phyloP scores from a whole-genome alignment of 2,329 filamentous ascomycete genomes.

The Akanthomyces lecanii region DNA sequence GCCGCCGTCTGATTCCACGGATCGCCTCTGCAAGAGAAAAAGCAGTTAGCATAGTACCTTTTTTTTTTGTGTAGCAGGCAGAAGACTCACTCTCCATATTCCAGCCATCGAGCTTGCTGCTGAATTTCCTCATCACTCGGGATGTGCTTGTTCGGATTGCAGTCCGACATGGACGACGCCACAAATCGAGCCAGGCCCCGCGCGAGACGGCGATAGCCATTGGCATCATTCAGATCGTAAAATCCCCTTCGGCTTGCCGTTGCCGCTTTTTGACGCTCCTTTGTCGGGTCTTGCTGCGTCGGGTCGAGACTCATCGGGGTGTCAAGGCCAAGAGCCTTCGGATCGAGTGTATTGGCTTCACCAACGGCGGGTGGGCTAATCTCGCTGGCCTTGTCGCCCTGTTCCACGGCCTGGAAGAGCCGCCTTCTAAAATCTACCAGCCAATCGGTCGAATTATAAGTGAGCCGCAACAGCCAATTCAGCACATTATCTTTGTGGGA shows the following conservation, averaged over 20 bases:
- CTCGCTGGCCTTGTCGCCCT: background rate
- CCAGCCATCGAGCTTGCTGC: slow-evolving; percentile 58
- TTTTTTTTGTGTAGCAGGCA: background rate
- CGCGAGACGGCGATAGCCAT: slow-evolving; percentile 56
- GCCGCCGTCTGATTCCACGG: slow-evolving; percentile 62
- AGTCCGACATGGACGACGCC: slow-evolving; percentile 49
- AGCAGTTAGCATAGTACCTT: slow-evolving; percentile 20
- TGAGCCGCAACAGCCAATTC: slow-evolving; percentile 53
- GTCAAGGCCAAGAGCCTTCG: background rate
- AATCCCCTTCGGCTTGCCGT: slow-evolving; percentile 50
- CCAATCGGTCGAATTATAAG: slow-evolving; percentile 48
- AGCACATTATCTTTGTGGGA: slow-evolving; percentile 47
- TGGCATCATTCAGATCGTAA: slow-evolving; percentile 57
- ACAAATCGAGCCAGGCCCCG: slow-evolving; percentile 52
- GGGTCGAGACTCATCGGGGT: background rate
- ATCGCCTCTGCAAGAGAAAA: slow-evolving; percentile 45
- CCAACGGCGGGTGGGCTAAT: background rate
- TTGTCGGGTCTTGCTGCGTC: slow-evolving; percentile 50
- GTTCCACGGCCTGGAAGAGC: slow-evolving; percentile 26
- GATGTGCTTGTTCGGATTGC: slow-evolving; percentile 57
- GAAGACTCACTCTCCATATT: slow-evolving; percentile 55
- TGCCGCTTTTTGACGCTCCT: slow-evolving; percentile 52
- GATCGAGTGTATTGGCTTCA: background rate
- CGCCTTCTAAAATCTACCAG: slow-evolving; percentile 52
- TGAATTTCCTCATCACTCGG: slow-evolving; percentile 57